These are phyloP conservation scores for Hyphodiscus sp. DNA, from an alignment of 2,329 filamentous ascomycete genomes.

Conservation along the genomic window DNA sequence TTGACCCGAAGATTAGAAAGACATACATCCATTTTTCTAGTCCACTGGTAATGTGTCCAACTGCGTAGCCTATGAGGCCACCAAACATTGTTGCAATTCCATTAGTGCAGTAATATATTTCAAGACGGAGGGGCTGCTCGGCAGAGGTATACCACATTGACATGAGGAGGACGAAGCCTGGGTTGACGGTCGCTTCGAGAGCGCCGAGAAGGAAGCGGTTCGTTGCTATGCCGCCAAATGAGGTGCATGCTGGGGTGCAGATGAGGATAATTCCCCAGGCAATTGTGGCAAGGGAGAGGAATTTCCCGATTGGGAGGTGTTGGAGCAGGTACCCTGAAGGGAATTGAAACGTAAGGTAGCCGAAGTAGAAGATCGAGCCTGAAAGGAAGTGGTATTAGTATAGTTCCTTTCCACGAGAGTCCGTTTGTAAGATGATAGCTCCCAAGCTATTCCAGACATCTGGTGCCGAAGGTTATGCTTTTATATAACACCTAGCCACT, in stretches of 20 bases:
- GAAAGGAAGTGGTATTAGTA: background rate
- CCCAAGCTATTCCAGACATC: background rate
- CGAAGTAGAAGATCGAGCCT: slow-evolving; percentile 46
- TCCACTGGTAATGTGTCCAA: slow-evolving; percentile 50
- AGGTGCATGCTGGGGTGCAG: slow-evolving; percentile 44
- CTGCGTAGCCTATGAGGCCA: slow-evolving; percentile 37
- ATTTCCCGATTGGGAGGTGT: slow-evolving; percentile 41
- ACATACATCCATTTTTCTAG: slow-evolving; percentile 49
- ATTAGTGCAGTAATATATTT: slow-evolving; percentile 34
- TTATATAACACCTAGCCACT: too few species aligned
- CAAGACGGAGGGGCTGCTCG: slow-evolving; percentile 33
- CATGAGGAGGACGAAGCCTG: slow-evolving; percentile 37
- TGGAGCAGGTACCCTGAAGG: slow-evolving; percentile 41
- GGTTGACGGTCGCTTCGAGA: slow-evolving; percentile 48
- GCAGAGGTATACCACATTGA: slow-evolving; percentile 35
- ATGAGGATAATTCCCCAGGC: slow-evolving; percentile 44
- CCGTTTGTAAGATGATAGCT: background rate
- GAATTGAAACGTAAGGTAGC: slow-evolving; percentile 40
- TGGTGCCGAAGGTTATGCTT: background rate
- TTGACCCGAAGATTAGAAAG: slow-evolving; percentile 52
- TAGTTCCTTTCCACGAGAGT: background rate
- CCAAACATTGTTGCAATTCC: slow-evolving; percentile 43
- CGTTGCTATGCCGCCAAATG: slow-evolving; percentile 54
- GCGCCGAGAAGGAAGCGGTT: slow-evolving; percentile 50
- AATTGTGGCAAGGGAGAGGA: slow-evolving; percentile 38